These are phyloP conservation scores for Apiotrichum akiyoshidainum DNA, from an alignment of 1,284 basidiomycete genomes.

Conservation along the genomic window DNA sequence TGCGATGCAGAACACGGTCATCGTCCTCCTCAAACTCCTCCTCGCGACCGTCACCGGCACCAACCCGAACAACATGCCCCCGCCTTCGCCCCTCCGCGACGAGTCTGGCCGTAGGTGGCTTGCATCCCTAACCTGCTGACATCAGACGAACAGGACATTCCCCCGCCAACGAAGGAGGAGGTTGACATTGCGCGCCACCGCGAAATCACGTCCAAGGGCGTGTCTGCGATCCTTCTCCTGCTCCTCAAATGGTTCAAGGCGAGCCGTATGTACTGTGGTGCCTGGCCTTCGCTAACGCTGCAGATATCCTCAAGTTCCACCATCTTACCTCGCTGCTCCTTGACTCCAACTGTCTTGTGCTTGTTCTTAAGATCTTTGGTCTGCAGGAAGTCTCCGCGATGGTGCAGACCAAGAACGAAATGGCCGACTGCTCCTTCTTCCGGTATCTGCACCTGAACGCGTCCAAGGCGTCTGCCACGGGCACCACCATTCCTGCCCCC, in stretches of 20 bases:
- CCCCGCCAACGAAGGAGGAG: slow-evolving; percentile 84
- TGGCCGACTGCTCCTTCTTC: slow-evolving; percentile 70
- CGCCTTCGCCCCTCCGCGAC: not conserved
- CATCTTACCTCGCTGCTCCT: slow-evolving; percentile 90
- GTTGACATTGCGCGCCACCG: slow-evolving; percentile 92
- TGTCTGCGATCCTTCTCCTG: slow-evolving; percentile 87
- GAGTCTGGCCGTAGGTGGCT: slow-evolving; percentile 55
- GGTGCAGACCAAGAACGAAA: slow-evolving; percentile 81
- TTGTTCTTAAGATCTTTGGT: slow-evolving; percentile 98
- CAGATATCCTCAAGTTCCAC: slow-evolving; percentile 98
- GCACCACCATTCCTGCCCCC: not conserved
- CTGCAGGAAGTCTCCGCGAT: slow-evolving; percentile 82
- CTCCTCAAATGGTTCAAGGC: slow-evolving; percentile 98
- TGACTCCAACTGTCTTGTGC: slow-evolving; percentile 89
- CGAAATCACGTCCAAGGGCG: slow-evolving; percentile 95
- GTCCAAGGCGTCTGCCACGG: slow-evolving; percentile 56
- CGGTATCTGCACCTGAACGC: slow-evolving; percentile 67
- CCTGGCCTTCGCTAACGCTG: no score
- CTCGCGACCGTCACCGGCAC: slow-evolving; percentile 82
- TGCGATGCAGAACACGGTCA: slow-evolving; percentile 76
- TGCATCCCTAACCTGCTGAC: not conserved
- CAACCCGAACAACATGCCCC: slow-evolving; percentile 28
- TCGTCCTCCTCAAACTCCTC: slow-evolving; percentile 82
- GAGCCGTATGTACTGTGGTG: slow-evolving; percentile 65
- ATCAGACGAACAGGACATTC: slow-evolving; percentile 52